A percentile compares a stretch with the other conserved stretches of the same genome.
Conservation (phyloP, 2,329 filamentous ascomycete species). For the Sporothrix protearum region DNA sequence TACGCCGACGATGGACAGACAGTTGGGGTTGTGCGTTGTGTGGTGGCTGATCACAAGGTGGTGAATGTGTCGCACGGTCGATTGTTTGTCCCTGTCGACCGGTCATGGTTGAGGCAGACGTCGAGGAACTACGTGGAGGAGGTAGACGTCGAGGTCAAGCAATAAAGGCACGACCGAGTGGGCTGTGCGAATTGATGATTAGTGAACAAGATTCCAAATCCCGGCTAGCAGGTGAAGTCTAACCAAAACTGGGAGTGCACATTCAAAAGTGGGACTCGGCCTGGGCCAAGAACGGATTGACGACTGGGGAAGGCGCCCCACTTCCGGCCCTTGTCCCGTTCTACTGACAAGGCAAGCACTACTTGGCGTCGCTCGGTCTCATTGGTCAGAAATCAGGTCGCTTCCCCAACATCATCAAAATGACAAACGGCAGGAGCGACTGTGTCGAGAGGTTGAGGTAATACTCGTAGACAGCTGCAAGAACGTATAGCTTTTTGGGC, state of each 20-base stretch:
- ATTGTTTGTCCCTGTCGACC: neutral
- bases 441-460: neutral
- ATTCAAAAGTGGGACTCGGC: neutral
- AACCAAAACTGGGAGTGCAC: neutral
- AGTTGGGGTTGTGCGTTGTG: neutral
- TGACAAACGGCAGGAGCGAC: neutral
- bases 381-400: neutral
- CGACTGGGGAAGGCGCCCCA: neutral
- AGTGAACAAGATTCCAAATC: constrained; percentile 19
- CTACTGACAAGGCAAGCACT: neutral
- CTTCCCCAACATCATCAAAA: neutral
- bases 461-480: neutral
- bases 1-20: neutral
- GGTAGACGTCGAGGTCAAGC: neutral
- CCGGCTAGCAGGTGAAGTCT: neutral
- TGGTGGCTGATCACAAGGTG: neutral
- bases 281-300: neutral
- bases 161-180: neutral
- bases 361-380: neutral
- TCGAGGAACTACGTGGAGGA: neutral
- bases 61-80: neutral
- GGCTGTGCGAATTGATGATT: constrained; percentile 8
- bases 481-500: neutral
- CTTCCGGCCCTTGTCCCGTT: neutral
- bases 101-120: neutral